Evolutionary conservation across 1,284 basidiomycete genomes (phyloP), one percentile per base, ranked within the genome.

Genomic region (Schizopora paradoxa): DNA sequence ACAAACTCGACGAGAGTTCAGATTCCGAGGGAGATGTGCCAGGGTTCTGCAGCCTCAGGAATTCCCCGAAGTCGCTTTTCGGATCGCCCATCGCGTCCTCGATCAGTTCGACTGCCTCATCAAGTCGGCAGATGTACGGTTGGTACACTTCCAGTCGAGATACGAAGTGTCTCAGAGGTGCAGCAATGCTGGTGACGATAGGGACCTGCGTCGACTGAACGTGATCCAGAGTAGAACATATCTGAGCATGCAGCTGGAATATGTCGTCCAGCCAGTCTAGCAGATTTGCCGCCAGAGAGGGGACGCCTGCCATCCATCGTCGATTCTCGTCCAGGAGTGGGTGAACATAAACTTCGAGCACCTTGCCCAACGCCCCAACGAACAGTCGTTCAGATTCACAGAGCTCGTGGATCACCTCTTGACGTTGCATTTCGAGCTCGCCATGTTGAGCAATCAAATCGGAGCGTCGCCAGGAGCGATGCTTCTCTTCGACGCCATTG

Each of bases 201-300:
- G 73, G 66, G 37, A 67, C 61, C 51, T 78, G 67, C 41, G 64
- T 57, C 47, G 70, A 60, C 41, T 69, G 69, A 28, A 70, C 63
- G 4, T 67, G 58, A 19, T 73, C 66, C 41, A 90, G 62, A 0
- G 74, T 64, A 1, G 71, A 65, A 4, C 72, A 69, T 19, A 93
- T 68, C 48, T 81, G 74, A 2, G 69, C 64, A 54, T 95, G 91
- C 1, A 91, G 66, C 48, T 83, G 79, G 10, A 83, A 69, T 50
- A 95, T 88, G 53, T 88, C 86, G 55, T 92, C 89, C 38, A 93
- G 67, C 78, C 85, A 87, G 60, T 91, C 89, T 51, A 94, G 81
- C 22, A 92, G 69, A 13, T 79, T 74, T 4, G 80, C 73, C 6
- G 90, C 70, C 25, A 78, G 73, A 0, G 66, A 52, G 0, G 90